These are phyloP conservation scores for Collybia nuda DNA, from an alignment of 768 basidiomycete genomes.

Conservation along the genomic window DNA sequence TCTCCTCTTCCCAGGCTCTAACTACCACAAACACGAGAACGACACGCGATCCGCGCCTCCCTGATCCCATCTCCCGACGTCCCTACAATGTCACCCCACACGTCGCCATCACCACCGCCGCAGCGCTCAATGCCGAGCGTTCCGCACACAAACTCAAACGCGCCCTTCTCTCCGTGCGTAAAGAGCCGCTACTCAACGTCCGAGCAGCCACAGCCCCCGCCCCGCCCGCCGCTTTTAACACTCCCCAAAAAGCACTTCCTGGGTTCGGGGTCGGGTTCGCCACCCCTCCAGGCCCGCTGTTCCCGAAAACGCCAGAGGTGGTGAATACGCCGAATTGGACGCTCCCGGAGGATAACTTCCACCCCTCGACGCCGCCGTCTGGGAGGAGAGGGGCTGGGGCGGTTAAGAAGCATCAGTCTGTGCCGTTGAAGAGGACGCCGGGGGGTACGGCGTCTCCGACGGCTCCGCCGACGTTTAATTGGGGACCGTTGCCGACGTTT, in stretches of 20 bases:
- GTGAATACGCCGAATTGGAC: conserved; percentile 20
- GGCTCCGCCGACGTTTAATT: conserved; percentile 44
- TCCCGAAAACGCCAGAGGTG: conserved; percentile 16
- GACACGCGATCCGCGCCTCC: conserved; percentile 41
- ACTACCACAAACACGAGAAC: neutral
- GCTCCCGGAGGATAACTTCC: conserved; percentile 42
- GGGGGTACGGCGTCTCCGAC: conserved; percentile 22
- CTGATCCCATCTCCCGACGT: conserved; percentile 33
- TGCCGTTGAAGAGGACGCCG: conserved; percentile 35
- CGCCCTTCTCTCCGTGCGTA: conserved; percentile 58
- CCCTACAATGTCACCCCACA: conserved; percentile 54
- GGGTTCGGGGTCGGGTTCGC: conserved; percentile 13
- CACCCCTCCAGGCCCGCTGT: conserved; percentile 22
- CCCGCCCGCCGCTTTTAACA: conserved; percentile 35
- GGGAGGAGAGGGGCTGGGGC: conserved; percentile 32
- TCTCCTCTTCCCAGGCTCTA: conserved; percentile 22
- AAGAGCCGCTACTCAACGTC: conserved; percentile 66
- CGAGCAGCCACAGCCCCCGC: conserved; percentile 39
- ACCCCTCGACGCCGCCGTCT: conserved; percentile 30
- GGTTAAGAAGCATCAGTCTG: conserved; percentile 37
- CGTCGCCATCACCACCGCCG: conserved; percentile 74
- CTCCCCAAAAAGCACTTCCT: conserved; percentile 27
- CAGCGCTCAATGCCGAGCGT: conserved; percentile 79
- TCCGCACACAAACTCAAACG: conserved; percentile 70
- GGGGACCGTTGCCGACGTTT: conserved; percentile 61